Conservation (phyloP, 164 flowering plant species). For the Aristolochia californica region DNA sequence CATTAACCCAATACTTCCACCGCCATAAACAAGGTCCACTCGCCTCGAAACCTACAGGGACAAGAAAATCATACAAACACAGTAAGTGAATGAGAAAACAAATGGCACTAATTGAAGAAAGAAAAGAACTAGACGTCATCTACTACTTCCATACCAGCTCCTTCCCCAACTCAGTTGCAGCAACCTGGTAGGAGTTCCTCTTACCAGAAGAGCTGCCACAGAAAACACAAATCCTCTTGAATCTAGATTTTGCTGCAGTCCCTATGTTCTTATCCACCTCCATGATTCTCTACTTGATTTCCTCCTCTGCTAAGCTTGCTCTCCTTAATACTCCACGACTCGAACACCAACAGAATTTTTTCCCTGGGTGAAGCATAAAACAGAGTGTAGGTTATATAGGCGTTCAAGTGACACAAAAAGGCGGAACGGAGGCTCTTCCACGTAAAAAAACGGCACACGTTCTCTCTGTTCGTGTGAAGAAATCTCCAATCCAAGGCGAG, state of each 20-base stretch:
- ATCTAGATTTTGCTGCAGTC: conserved; percentile 12
- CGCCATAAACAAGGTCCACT: conserved; percentile 33
- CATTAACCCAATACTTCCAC: conserved; percentile 36
- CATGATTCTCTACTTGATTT: neutral
- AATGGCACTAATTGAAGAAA: neutral
- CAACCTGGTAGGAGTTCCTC: conserved; percentile 22
- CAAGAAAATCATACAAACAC: neutral
- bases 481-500: no score
- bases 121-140: neutral
- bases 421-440: neutral
- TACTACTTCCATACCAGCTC: conserved; percentile 17
- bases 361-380: neutral
- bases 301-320: neutral
- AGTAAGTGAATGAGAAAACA: neutral
- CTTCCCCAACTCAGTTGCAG: conserved; percentile 28
- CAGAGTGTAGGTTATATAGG: neutral
- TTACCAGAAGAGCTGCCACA: conserved; percentile 36
- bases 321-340: neutral
- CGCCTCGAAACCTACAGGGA: conserved; percentile 18
- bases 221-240: conserved; percentile 29
- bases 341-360: neutral
- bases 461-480: no score
- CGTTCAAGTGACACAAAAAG: neutral
- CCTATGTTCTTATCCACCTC: conserved; percentile 1
- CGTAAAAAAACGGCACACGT: no score